Evolutionary conservation across 768 basidiomycete genomes (phyloP).

Genomic region (Gyrodon lividus): DNA sequence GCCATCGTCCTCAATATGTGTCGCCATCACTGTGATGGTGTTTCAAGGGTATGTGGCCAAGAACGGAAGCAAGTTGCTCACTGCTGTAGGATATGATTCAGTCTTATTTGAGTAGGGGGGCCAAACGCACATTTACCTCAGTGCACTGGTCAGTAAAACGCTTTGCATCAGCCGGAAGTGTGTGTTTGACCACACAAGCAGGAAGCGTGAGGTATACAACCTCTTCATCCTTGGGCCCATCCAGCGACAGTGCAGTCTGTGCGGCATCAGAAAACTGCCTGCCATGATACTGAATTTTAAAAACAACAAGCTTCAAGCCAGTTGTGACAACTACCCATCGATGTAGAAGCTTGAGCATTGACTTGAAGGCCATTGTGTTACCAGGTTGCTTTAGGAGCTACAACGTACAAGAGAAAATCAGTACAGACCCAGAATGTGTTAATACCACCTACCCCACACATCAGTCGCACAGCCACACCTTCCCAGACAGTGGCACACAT

Average conservation of each 20-base stretch:
- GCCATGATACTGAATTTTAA: neutral
- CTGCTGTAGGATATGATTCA: neutral
- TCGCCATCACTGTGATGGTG: slow-evolving; percentile 13
- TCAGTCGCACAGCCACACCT: neutral
- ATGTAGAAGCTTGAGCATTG: neutral
- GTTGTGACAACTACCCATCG: neutral
- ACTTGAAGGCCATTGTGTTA: neutral
- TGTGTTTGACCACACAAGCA: neutral
- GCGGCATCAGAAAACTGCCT: neutral
- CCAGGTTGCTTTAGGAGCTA: neutral
- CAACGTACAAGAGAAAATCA: too few species aligned
- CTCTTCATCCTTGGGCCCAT: neutral
- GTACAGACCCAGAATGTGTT: too few species aligned
- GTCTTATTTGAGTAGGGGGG: neutral
- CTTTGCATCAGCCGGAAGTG: neutral
- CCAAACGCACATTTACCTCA: neutral
- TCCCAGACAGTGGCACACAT: neutral
- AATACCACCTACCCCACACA: neutral
- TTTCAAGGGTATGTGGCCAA: neutral
- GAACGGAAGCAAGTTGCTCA: neutral
- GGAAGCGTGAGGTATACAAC: neutral
- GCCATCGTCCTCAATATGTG: slow-evolving; percentile 28
- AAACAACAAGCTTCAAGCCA: neutral
- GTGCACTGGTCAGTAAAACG: neutral
- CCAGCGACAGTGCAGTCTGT: neutral